Evolutionary conservation across 805 yeast species (phyloP).

Genomic region (Alloascoidea hylecoeti): DNA sequence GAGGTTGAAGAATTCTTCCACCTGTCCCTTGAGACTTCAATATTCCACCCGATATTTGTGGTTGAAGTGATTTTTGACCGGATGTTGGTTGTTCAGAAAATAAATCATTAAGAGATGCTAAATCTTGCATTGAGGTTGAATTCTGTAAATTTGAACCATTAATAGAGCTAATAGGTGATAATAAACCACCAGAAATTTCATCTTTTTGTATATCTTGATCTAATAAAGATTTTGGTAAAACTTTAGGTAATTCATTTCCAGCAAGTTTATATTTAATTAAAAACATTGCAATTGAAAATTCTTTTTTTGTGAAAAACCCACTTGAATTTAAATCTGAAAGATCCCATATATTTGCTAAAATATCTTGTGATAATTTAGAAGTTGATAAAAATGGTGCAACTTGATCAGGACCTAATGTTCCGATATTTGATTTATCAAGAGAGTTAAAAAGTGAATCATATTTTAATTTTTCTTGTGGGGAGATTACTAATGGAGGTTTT

Average conservation of each 20-base stretch:
- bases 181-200: too few relatives aligned
- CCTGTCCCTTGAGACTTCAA: too few relatives aligned
- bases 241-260: conserved; percentile 57
- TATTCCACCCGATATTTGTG: too few relatives aligned
- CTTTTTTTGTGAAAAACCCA: conserved; percentile 55
- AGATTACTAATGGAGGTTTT: too few relatives aligned
- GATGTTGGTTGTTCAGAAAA: background rate
- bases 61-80: too few relatives aligned
- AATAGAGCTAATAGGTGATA: conserved; percentile 1
- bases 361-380: conserved; percentile 58
- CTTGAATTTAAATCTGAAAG: conserved; percentile 65
- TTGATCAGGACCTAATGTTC: conserved; percentile 46
- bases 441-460: conserved; percentile 57
- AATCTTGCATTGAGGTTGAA: background rate
- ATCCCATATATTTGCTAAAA: conserved; percentile 70
- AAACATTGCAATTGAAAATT: conserved; percentile 71
- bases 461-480: conserved; percentile 47
- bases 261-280: conserved; percentile 59
- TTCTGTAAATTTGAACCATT: background rate
- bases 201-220: too few relatives aligned
- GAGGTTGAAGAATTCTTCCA: background rate
- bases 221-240: conserved; percentile 49
- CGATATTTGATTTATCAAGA: conserved; percentile 43
- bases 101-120: background rate
- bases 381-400: conserved; percentile 67